Base-by-base conservation (phyloP, 805 yeast genomes). In the Saccharomycopsis schoenii region DNA sequence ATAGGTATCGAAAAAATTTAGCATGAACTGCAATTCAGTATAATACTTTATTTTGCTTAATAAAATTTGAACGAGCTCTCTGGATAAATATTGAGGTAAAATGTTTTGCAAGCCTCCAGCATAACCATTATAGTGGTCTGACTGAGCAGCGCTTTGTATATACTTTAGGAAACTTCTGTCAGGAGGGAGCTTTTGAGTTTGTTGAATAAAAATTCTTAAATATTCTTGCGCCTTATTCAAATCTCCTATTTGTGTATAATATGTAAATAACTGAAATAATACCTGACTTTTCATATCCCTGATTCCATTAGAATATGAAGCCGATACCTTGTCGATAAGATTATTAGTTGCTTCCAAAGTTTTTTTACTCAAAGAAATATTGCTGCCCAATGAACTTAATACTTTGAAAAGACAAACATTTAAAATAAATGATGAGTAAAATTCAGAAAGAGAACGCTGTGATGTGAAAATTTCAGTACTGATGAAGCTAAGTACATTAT, bases 1-100 rank as follows among this genome's bases (percentile, higher is more conserved):
- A 40, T 42, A 12, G 14, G 21, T 21, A n/a, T 59, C 61, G 9
- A 59, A 10, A 25, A 59, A 59, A 34, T 55, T 59, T 25, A 55
- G 34, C 9, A 59, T 41, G 11, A 59, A 19, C 19, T 59, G 61
- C 17, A 59, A 17, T 19, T 59, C 61, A 15, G 34, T 42, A 12
- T 29, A n/a, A 50, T 54, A 42, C 14, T 59, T 52, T 15, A 36
- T 10, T 19, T 58, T 42, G 10, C 17, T 21, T 15, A 54, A n/a
- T 4, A 59, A 41, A 55, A 34, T 37, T 8, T n/a, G n/a, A 4
- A 55, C 55, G n/a, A 59, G 11, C 2, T 36, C 51, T 29, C 21
- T 21, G 10, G 41, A 59, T 21, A 51, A 15, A 43, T 51, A 54
- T 34, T 59, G 42, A 12, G 41, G 40, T 34, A 59, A 41, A 56